These are phyloP conservation scores for Pilaira anomala DNA, from an alignment of 192 early-diverging fungal species.

Conservation along the genomic window DNA sequence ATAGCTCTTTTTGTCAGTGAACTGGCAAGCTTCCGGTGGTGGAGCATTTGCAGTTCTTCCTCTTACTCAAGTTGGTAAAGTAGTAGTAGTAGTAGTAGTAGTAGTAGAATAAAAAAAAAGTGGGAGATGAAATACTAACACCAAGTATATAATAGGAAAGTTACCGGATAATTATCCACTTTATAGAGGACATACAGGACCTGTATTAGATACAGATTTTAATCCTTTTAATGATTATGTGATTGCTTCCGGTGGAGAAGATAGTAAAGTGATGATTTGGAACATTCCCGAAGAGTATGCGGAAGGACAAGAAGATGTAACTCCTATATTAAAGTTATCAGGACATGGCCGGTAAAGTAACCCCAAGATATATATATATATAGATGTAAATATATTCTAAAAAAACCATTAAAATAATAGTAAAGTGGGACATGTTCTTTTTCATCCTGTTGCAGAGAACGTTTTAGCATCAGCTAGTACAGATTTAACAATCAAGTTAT, in stretches of 20 bases:
- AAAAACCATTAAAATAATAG: slow-evolving; percentile 28
- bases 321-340: slow-evolving; percentile 74
- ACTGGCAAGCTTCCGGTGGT: slow-evolving; percentile 84
- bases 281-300: slow-evolving; percentile 77
- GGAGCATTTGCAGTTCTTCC: slow-evolving; percentile 98
- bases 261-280: slow-evolving; percentile 94
- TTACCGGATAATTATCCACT: slow-evolving; percentile 83
- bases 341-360: slow-evolving; percentile 81
- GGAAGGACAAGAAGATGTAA: slow-evolving; percentile 71
- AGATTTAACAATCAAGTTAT: slow-evolving; percentile 85
- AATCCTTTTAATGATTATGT: slow-evolving; percentile 98
- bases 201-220: slow-evolving; percentile 97
- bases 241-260: slow-evolving; percentile 84
- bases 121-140: neutral
- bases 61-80: slow-evolving; percentile 58
- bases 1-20: slow-evolving; percentile 68
- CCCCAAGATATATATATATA: slow-evolving; percentile 9
- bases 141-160: slow-evolving; percentile 63
- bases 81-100: neutral
- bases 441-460: slow-evolving; percentile 95
- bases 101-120: neutral
- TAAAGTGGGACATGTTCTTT: slow-evolving; percentile 97
- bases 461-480: slow-evolving; percentile 86
- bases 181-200: slow-evolving; percentile 88
- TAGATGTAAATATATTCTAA: too few relatives aligned